A percentile compares a stretch with the other conserved stretches of the same genome.
These are phyloP conservation scores for Xanthoconium separans DNA, from an alignment of 1,284 basidiomycete species.

Conservation along the genomic window DNA sequence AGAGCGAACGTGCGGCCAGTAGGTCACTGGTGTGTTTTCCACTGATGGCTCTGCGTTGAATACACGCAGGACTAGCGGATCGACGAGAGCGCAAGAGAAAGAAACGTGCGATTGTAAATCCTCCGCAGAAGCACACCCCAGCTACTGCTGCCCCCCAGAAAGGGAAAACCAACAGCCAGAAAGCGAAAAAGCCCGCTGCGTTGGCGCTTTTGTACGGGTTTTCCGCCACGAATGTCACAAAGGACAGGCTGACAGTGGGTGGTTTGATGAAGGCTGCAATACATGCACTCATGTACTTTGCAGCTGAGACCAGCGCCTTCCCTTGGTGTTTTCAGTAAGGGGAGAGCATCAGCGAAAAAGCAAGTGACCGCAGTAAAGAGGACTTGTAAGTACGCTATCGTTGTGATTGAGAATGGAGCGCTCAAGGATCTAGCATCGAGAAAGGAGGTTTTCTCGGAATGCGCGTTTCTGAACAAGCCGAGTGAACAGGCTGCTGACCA, in stretches of 20 bases:
- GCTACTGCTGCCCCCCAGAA: conserved; percentile 5
- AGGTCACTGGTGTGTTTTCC: conserved; percentile 1
- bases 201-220: conserved; percentile 77
- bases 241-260: conserved; percentile 66
- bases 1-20: conserved; percentile 38
- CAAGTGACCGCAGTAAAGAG: conserved; percentile 19
- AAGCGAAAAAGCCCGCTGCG: conserved; percentile 42
- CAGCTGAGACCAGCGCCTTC: conserved; percentile 44
- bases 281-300: conserved; percentile 6
- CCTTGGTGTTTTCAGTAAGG: conserved; percentile 69
- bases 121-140: conserved; percentile 10
- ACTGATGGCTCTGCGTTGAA: not conserved
- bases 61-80: conserved; percentile 47
- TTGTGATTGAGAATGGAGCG: not conserved
- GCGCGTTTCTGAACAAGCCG: conserved; percentile 44
- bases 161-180: conserved; percentile 23
- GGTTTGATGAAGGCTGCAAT: not conserved
- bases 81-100: conserved; percentile 54
- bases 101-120: conserved; percentile 51
- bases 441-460: conserved; percentile 48
- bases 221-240: conserved; percentile 63
- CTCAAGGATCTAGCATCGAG: conserved; percentile 18
- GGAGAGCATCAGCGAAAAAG: conserved; percentile 59
- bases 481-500: conserved; percentile 5
- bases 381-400: conserved; percentile 12